These are phyloP conservation scores for Sutorius australiensis DNA, from an alignment of 768 basidiomycete genomes.

Conservation along the genomic window DNA sequence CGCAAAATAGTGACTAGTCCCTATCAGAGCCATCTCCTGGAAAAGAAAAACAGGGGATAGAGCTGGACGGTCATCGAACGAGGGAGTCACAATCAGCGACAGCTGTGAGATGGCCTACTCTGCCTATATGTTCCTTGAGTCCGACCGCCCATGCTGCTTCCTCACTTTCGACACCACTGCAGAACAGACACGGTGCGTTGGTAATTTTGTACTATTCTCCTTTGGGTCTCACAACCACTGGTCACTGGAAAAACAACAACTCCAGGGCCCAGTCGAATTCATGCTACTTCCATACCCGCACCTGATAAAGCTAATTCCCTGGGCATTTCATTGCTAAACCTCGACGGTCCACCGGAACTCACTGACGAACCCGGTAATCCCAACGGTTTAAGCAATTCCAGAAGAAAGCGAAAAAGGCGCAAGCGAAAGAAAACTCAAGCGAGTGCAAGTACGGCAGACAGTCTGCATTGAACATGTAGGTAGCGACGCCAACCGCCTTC, in stretches of 20 bases:
- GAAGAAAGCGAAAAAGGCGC: constrained; percentile 52
- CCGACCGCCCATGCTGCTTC: background rate
- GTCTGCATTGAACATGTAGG: constrained; percentile 14
- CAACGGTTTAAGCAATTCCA: constrained; percentile 31
- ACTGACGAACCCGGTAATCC: constrained; percentile 12
- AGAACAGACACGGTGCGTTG: constrained; percentile 17
- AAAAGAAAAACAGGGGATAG: constrained; percentile 6
- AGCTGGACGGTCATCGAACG: background rate
- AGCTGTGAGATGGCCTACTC: constrained; percentile 5
- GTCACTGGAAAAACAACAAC: constrained; percentile 4
- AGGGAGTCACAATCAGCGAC: background rate
- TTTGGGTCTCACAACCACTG: constrained; percentile 14
- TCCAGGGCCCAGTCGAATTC: constrained; percentile 3
- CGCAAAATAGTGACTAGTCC: constrained; percentile 1
- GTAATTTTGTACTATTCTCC: constrained; percentile 4
- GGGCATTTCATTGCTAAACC: constrained; percentile 49
- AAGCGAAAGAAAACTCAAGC: constrained; percentile 49
- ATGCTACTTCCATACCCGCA: background rate
- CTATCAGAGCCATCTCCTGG: constrained; percentile 5
- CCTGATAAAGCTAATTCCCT: constrained; percentile 13
- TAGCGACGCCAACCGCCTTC: constrained; percentile 1
- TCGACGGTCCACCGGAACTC: constrained; percentile 44
- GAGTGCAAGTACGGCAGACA: constrained; percentile 20
- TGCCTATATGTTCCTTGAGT: constrained; percentile 1
- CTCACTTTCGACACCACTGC: constrained; percentile 2